These are phyloP conservation scores for Saturnispora quitensis DNA, from an alignment of 805 yeast genomes.

Conservation along the genomic window DNA sequence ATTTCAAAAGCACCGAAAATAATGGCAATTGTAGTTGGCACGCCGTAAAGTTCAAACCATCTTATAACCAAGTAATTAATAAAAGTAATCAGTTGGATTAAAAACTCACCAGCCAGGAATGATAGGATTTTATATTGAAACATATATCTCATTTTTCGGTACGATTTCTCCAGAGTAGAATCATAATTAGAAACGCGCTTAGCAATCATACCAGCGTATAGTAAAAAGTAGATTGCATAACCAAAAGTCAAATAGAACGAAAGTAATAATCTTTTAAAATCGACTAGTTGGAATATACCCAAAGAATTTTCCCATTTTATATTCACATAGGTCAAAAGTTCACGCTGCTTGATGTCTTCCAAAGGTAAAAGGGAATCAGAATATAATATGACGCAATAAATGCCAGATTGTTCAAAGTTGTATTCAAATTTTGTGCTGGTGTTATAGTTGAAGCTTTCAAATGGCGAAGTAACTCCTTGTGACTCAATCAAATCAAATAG, in stretches of 20 bases:
- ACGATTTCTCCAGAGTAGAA: neutral
- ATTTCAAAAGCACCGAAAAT: slow-evolving; percentile 17
- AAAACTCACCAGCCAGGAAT: neutral
- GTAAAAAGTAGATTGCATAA: neutral
- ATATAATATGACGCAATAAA: too few species aligned
- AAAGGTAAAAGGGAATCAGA: too few species aligned
- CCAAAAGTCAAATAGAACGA: neutral
- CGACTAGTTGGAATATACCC: neutral
- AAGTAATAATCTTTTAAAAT: neutral
- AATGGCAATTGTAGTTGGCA: slow-evolving; percentile 14
- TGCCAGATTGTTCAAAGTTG: too few species aligned
- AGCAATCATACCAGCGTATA: neutral
- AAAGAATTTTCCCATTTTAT: too few species aligned
- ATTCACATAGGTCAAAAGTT: too few species aligned
- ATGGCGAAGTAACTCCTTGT: too few species aligned
- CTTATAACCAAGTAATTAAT: too few species aligned
- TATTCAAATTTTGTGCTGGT: too few species aligned
- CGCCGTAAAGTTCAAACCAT: too few species aligned
- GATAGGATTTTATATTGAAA: neutral
- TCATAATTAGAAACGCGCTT: neutral
- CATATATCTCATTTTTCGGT: neutral
- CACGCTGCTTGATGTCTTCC: too few species aligned
- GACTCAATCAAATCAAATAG: too few species aligned
- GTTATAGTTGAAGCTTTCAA: too few species aligned
- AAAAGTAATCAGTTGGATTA: neutral